phyloP scores from a whole-genome alignment of 208 protist species.

The Trypanosoma avium region DNA sequence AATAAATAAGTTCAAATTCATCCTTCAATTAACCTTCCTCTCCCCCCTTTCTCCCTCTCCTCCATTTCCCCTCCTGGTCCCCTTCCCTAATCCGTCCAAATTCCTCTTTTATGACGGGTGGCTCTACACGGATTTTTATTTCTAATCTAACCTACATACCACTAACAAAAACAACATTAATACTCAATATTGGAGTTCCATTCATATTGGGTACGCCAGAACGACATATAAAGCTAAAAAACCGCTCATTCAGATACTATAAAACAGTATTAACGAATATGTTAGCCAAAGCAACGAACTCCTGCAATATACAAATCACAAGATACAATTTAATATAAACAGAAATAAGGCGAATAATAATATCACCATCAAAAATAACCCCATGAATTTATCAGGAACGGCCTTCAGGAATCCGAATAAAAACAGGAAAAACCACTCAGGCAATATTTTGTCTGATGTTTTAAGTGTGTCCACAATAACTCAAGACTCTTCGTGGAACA shows the following conservation, averaged over 20 bases:
- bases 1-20: conserved; percentile 30
- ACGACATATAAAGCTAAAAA: conserved; percentile 89
- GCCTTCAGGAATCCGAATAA: conserved; percentile 89
- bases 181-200: conserved; percentile 88
- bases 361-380: conserved; percentile 82
- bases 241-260: conserved; percentile 87
- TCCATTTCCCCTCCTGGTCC: conserved; percentile 31
- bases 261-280: conserved; percentile 88
- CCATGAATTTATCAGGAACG: conserved; percentile 85
- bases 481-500: conserved; percentile 85
- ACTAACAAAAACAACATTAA: conserved; percentile 87
- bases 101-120: conserved; percentile 27
- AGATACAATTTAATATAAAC: conserved; percentile 89
- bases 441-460: conserved; percentile 84
- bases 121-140: conserved; percentile 4
- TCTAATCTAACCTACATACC: conserved; percentile 81
- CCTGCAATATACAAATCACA: conserved; percentile 88
- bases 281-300: conserved; percentile 85
- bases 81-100: conserved; percentile 34
- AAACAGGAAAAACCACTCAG: conserved; percentile 89
- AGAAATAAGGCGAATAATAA: conserved; percentile 86
- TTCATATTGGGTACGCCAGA: conserved; percentile 83
- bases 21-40: conserved; percentile 15
- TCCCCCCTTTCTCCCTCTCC: conserved; percentile 28
- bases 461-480: conserved; percentile 84